phyloP scores from a whole-genome alignment of 768 basidiomycete genomes.

The Hygrophoropsis aurantiaca region DNA sequence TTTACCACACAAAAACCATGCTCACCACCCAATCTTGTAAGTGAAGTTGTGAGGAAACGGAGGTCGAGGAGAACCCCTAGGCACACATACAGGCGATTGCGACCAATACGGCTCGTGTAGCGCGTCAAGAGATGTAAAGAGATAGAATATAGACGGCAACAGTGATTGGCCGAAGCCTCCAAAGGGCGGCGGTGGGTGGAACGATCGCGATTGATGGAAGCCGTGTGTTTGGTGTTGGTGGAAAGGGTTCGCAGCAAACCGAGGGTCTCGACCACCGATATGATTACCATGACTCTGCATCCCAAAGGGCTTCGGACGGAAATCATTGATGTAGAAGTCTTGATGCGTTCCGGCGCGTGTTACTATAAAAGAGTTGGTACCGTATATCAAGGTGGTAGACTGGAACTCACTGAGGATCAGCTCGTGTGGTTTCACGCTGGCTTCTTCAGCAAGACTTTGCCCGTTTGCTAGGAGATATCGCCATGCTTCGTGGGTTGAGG shows the following conservation, averaged over 20 bases:
- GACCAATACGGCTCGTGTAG: constrained; percentile 40
- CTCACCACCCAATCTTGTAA: constrained; percentile 31
- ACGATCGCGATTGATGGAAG: constrained; percentile 11
- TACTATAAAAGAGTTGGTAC: constrained; percentile 23
- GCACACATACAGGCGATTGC: constrained; percentile 28
- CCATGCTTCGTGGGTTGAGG: constrained; percentile 38
- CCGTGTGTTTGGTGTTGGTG: constrained; percentile 15
- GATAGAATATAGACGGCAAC: constrained; percentile 40
- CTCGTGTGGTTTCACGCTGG: constrained; percentile 39
- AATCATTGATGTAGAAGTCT: constrained; percentile 40
- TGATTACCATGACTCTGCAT: constrained; percentile 1
- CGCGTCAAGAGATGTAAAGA: constrained; percentile 38
- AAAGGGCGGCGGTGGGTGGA: constrained; percentile 10
- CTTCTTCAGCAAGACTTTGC: constrained; percentile 26
- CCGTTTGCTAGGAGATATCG: constrained; percentile 34
- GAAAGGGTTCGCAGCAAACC: constrained; percentile 8
- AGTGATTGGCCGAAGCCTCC: constrained; percentile 20
- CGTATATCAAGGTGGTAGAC: background rate
- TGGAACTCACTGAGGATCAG: constrained; percentile 39
- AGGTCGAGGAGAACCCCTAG: constrained; percentile 14
- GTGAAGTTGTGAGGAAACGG: constrained; percentile 26
- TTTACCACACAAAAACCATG: background rate
- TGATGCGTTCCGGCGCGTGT: constrained; percentile 41
- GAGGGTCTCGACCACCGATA: background rate
- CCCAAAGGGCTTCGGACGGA: constrained; percentile 19